A percentile compares a stretch with the other conserved stretches of the same genome.
Evolutionary conservation across 495 filamentous ascomycete species (phyloP).

Genomic region (Pseudevernia furfuracea): DNA sequence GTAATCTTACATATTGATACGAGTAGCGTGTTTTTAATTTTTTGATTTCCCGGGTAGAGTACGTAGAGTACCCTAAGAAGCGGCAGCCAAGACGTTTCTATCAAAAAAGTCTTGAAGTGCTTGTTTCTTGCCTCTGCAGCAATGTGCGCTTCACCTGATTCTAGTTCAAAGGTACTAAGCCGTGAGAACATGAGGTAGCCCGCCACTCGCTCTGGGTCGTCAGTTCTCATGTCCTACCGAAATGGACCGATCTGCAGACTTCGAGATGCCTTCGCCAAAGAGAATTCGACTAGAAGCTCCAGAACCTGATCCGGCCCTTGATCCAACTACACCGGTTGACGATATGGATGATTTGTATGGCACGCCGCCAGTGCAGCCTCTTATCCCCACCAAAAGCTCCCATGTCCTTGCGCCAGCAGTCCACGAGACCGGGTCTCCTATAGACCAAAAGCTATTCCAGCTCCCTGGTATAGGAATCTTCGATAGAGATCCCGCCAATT

Average conservation of each 20-base stretch:
- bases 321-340: conserved; percentile 10
- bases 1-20: too few species aligned
- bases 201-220: background rate
- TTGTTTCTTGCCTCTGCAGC: background rate
- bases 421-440: background rate
- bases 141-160: background rate
- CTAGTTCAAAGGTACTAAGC: too few species aligned
- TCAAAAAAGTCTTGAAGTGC: background rate
- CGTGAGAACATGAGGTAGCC: background rate
- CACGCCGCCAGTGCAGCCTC: background rate
- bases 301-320: conserved; percentile 6
- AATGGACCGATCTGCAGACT: conserved; percentile 7
- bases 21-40: too few species aligned
- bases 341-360: conserved; percentile 23
- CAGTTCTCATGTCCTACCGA: background rate
- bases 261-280: conserved; percentile 22
- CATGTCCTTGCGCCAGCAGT: background rate
- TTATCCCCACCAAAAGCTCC: background rate
- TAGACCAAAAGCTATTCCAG: background rate
- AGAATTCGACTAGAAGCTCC: conserved; percentile 17
- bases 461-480: conserved; percentile 15
- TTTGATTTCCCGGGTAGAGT: too few species aligned
- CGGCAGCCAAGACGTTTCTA: background rate
- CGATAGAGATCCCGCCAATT: background rate
- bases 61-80: background rate